Base-by-base conservation (phyloP, 345 rosid species). In the Pelargonium nanum region DNA sequence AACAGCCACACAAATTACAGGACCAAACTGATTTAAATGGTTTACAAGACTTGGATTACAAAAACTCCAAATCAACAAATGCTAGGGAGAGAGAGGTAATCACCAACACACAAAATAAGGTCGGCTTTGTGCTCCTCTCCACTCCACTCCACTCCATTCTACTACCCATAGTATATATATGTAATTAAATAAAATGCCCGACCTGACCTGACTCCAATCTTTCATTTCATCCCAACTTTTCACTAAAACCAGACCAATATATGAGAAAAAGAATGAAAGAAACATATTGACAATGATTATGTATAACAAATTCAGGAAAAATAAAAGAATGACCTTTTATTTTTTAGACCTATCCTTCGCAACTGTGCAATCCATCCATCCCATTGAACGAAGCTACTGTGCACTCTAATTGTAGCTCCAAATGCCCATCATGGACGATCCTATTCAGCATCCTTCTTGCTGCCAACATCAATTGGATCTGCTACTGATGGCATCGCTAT, bases 11-110 rank as follows among this genome's bases (percentile, higher is more conserved):
- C 48, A 40, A 40, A 40, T 3, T 6, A 12, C 48, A 28, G 32
- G 48, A 12, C 48, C 48, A 40, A 40, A 40, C 15, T 40, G 0
- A 40, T 40, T 3, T 12, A 40, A 40, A 40, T 40, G n/a, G 48
- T 40, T 30, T 30, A 22, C 58, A 55, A 15, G 58, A 22, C 12
- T 15, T 56, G 30, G 28, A 23, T 56, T 56, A 56, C 40, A 24
- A 56, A 24, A 56, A 24, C 20, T 56, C 28, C 25, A 56, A 56
- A 12, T 24, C 59, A 56, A 15, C 59, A 56, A 56, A 17, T 6
- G 21, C 26, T 12, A 17, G 15, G 32, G 59, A 28, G 6, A 56
- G 26, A 28, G 22, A 53, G 30, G 20, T 25, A 10, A 26, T 56
- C 26, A 56, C 32, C 48, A 40, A 40, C 48, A 40, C 48, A 40